Evolutionary conservation across 768 basidiomycete species (phyloP).

Genomic region (Russula dissimulans): DNA sequence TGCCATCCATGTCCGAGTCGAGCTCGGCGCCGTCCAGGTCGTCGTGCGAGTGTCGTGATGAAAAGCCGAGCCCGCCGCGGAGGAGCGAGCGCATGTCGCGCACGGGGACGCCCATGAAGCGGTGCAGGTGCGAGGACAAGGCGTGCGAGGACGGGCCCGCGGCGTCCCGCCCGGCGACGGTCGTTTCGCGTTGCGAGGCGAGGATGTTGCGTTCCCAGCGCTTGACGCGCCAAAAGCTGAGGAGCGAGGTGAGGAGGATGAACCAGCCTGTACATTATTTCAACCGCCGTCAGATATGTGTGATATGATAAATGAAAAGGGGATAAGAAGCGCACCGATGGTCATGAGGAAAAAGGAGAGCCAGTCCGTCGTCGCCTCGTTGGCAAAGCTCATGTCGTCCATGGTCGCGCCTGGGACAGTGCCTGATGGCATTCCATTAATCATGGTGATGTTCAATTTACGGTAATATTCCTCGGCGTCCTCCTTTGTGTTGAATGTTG

Average conservation of each 20-base stretch:
- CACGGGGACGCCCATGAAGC: conserved; percentile 19
- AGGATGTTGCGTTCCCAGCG: conserved; percentile 78
- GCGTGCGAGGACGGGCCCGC: conserved; percentile 17
- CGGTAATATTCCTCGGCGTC: conserved; percentile 19
- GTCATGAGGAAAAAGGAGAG: conserved; percentile 93
- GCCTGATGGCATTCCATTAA: conserved; percentile 11
- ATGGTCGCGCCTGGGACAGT: conserved; percentile 9
- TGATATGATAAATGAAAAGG: not conserved
- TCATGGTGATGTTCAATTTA: conserved; percentile 21
- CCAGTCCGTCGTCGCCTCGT: conserved; percentile 80
- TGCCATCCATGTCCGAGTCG: conserved; percentile 4
- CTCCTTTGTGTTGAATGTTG: conserved; percentile 11
- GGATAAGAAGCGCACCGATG: conserved; percentile 38
- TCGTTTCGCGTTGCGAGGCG: conserved; percentile 38
- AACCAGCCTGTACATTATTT: conserved; percentile 53
- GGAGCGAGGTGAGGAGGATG: conserved; percentile 79
- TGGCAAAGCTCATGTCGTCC: conserved; percentile 14
- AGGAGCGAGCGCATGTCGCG: conserved; percentile 25
- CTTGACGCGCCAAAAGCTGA: conserved; percentile 85
- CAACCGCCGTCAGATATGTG: not conserved
- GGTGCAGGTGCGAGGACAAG: conserved; percentile 25
- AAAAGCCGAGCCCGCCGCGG: conserved; percentile 26
- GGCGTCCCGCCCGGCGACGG: conserved; percentile 20
- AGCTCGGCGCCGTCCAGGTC: conserved; percentile 2
- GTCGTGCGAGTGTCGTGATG: conserved; percentile 7